Base-by-base conservation (phyloP, 1,284 basidiomycete species). In the Termitomyces sp. region DNA sequence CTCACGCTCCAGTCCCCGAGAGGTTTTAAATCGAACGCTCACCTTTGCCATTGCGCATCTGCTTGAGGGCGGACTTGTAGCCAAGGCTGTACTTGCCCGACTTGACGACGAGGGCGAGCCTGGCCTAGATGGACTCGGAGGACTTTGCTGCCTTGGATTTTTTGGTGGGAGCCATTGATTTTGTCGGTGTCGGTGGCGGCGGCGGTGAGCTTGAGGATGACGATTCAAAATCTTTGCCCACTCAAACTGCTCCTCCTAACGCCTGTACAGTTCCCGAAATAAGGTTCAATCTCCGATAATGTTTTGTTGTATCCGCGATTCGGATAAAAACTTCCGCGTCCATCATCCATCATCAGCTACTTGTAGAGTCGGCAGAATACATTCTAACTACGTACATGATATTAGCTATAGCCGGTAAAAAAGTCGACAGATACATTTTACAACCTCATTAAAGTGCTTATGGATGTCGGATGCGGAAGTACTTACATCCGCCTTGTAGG, bases 1-100 rank as follows among this genome's bases (percentile, higher is more conserved):
- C 81, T 86, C 79, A 83, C 79, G 91, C 91, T 93, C 91, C 91
- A 92, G 91, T 85, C 90, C 90, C 88, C 78, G 71, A 70, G 78
- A 80, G 78, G 80, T 73, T 76, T 66, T 60, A 68, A 62, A 59
- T 57, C 54, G 62, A 67, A 62, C 53, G 76, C 92, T 81, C 73
- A 97, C 94, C 92, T 84, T 98, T 98, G 74, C 97, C 96, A 66
- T 79, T 90, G 69, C 97, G 90, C 91, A 99, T 97, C 79, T 93
- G 89, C 86, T 98, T 98, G 68, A 99, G 83, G 53, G 96, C 93
- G 63, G 91, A 92, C 80, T 97, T 97, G 88, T 97, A 96, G 60
- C 95, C 94, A 63, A 97, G 81, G 56, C 83, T 81, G 84, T 91
- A 96, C 75, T 94, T 91, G 62, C 88, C 89, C 65, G 94, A 98